A percentile compares a stretch with the other conserved stretches of the same genome.
Evolutionary conservation across 169 alveolate species (phyloP).

Genomic region (Plasmodium reichenowi): DNA sequence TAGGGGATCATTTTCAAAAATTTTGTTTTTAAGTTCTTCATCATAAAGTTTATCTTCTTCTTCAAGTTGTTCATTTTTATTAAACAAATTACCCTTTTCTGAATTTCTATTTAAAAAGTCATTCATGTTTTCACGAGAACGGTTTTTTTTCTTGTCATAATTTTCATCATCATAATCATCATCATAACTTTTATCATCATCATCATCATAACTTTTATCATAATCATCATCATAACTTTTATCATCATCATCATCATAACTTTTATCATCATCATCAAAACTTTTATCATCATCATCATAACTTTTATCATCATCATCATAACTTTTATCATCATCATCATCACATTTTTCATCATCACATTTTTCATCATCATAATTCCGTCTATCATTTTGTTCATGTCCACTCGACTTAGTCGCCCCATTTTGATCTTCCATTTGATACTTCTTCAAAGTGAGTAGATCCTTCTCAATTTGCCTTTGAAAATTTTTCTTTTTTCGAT

Average conservation of each 20-base stretch:
- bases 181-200: constrained; percentile 7
- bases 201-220: constrained; percentile 5
- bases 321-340: not conserved
- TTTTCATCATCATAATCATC: constrained; percentile 1
- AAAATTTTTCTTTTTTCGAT: not conserved
- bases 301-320: not conserved
- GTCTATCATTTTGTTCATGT: not conserved
- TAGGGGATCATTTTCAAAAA: not conserved
- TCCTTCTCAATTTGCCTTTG: not conserved
- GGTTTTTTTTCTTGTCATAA: not conserved
- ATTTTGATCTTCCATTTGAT: not conserved
- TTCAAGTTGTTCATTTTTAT: not conserved
- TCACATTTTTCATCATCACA: not conserved
- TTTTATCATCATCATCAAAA: not conserved
- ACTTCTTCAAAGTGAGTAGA: not conserved
- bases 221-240: not conserved
- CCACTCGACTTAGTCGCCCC: not conserved
- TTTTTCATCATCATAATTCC: not conserved
- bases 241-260: not conserved
- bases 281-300: not conserved
- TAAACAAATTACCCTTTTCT: not conserved
- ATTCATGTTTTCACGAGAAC: not conserved
- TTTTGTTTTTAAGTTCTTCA: not conserved
- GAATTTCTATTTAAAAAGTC: not conserved
- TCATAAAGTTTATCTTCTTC: not conserved